Conservation (phyloP, 805 yeast genomes). For the Metschnikowia bowlesiae region DNA sequence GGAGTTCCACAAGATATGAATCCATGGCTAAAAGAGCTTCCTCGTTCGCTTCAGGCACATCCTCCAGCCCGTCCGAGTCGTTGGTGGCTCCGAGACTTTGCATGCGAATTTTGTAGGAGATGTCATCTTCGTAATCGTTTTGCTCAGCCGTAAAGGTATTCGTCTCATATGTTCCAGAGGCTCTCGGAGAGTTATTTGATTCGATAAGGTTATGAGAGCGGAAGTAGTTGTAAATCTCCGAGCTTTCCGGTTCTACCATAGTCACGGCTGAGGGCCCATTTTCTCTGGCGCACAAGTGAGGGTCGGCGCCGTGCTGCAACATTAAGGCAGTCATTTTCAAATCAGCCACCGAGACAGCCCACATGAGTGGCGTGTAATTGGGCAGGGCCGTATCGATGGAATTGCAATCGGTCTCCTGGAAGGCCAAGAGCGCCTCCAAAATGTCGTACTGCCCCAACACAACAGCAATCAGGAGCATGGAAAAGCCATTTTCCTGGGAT, state of each 20-base stretch:
- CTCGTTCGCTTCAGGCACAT: constrained; percentile 23
- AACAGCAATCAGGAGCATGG: constrained; percentile 46
- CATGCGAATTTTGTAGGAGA: constrained; percentile 29
- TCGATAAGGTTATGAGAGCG: constrained; percentile 43
- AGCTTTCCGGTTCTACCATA: constrained; percentile 50
- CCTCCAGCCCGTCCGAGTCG: constrained; percentile 19
- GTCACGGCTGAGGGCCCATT: constrained; percentile 51
- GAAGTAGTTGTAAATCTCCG: constrained; percentile 53
- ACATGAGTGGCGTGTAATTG: constrained; percentile 72
- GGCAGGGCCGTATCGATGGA: constrained; percentile 42
- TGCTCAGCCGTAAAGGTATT: constrained; percentile 12
- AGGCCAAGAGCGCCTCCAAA: constrained; percentile 43
- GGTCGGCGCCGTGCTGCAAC: constrained; percentile 62
- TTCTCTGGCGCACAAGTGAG: constrained; percentile 34
- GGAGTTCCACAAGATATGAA: constrained; percentile 23
- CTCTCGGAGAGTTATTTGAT: constrained; percentile 12
- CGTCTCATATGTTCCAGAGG: constrained; percentile 4
- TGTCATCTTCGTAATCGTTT: constrained; percentile 32
- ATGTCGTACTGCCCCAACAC: constrained; percentile 47
- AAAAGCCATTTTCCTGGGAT: constrained; percentile 27
- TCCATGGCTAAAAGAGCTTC: constrained; percentile 25
- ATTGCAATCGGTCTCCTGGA: constrained; percentile 46
- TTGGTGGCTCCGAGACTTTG: constrained; percentile 26
- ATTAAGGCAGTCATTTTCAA: constrained; percentile 51
- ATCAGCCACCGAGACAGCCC: constrained; percentile 71